A percentile compares a stretch with the other conserved stretches of the same genome.
These are phyloP conservation scores for Chenopodium suecicum DNA, from an alignment of 148 eudicot species.

Conservation along the genomic window DNA sequence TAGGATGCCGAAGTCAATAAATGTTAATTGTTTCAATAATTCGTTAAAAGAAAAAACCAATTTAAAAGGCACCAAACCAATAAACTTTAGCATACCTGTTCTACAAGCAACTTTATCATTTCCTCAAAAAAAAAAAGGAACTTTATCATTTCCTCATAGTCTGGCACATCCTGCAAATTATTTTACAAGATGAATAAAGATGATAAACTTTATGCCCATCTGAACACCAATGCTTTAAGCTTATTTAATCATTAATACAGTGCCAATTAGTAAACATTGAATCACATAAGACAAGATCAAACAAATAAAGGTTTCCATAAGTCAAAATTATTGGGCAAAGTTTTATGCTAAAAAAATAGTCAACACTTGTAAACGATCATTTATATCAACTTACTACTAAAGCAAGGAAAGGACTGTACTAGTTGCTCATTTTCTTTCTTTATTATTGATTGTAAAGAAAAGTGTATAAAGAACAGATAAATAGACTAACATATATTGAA, in stretches of 20 bases:
- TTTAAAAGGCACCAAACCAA: constrained; percentile 6
- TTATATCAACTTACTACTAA: no score
- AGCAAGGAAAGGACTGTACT: no score
- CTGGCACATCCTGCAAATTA: constrained; percentile 36
- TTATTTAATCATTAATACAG: background rate
- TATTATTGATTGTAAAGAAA: no score
- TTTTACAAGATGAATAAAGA: constrained; percentile 5
- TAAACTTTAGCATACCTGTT: constrained; percentile 50
- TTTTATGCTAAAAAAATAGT: background rate
- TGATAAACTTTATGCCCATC: background rate
- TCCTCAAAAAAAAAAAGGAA: background rate
- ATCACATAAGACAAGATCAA: background rate
- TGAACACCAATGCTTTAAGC: background rate
- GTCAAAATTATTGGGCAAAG: constrained; percentile 5
- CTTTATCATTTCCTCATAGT: constrained; percentile 15
- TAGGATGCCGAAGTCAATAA: constrained; percentile 25
- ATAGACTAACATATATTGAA: no score
- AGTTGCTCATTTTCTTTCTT: no score
- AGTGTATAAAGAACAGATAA: no score
- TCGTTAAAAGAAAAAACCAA: constrained; percentile 12
- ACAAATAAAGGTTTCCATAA: background rate
- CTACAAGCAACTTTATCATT: constrained; percentile 48
- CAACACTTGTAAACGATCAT: background rate
- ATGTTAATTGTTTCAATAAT: background rate
- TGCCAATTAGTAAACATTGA: background rate